phyloP scores from a whole-genome alignment of 1,139 yeast species.

The Suhomyces bribrorum region DNA sequence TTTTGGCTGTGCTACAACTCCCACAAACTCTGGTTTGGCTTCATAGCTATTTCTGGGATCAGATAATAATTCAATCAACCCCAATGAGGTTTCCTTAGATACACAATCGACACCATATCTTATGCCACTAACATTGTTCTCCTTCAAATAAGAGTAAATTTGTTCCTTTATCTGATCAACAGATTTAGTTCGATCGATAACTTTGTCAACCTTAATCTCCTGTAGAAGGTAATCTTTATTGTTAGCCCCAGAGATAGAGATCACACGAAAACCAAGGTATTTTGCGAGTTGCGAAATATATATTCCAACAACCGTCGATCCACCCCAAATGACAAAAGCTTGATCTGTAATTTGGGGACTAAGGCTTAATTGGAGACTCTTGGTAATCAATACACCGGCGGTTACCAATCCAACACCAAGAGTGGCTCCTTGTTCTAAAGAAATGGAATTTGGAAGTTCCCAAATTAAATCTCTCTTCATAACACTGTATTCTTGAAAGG shows the following conservation, averaged over 20 bases:
- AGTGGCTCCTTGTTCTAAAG: conserved; percentile 44
- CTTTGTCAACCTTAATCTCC: conserved; percentile 1
- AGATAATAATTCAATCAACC: conserved; percentile 29
- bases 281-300: conserved; percentile 46
- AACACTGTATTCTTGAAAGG: conserved; percentile 48
- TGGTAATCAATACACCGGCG: conserved; percentile 39
- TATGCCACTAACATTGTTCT: neutral
- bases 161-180: neutral
- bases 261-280: conserved; percentile 36
- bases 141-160: neutral
- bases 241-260: conserved; percentile 37
- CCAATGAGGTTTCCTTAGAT: conserved; percentile 40
- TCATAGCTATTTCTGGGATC: conserved; percentile 6
- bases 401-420: conserved; percentile 52
- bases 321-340: conserved; percentile 45
- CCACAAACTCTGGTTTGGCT: conserved; percentile 27
- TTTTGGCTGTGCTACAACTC: conserved; percentile 42
- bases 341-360: conserved; percentile 5
- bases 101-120: conserved; percentile 46
- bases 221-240: conserved; percentile 25
- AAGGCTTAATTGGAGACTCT: conserved; percentile 28
- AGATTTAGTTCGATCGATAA: neutral
- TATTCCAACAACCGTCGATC: conserved; percentile 48
- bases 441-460: conserved; percentile 34
- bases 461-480: conserved; percentile 46